Evolutionary conservation across 768 basidiomycete genomes (phyloP).

Genomic region (Rhodotorula babjevae): DNA sequence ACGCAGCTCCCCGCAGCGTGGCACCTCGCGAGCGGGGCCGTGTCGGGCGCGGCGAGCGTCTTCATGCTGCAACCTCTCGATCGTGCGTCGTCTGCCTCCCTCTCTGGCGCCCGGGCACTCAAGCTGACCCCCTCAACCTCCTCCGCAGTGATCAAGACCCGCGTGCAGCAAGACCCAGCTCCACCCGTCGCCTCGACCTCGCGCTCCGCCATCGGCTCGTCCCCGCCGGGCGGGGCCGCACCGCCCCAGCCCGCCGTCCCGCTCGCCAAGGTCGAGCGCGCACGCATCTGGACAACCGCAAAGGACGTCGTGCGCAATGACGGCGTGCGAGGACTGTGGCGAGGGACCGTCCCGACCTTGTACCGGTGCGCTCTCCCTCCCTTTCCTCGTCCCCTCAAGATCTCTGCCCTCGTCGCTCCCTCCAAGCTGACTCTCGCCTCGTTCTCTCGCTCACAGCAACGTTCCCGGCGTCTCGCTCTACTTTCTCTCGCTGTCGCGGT

Average conservation of each 20-base stretch:
- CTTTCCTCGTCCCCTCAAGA: background rate
- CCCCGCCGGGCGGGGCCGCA: background rate
- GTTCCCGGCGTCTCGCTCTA: constrained; percentile 52
- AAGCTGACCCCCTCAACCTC: background rate
- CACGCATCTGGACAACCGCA: constrained; percentile 21
- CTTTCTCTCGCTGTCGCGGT: constrained; percentile 49
- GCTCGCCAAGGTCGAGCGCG: background rate
- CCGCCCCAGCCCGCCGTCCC: background rate
- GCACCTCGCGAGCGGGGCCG: constrained; percentile 31
- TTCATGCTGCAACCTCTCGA: constrained; percentile 38
- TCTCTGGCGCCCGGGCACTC: too few relatives aligned
- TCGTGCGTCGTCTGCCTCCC: constrained; percentile 6
- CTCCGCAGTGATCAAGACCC: constrained; percentile 36
- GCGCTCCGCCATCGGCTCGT: background rate
- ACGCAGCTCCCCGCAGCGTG: constrained; percentile 20
- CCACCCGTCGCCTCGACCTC: background rate
- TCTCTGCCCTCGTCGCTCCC: background rate
- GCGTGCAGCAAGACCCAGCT: constrained; percentile 34
- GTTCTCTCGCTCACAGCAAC: constrained; percentile 44
- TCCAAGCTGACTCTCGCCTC: background rate
- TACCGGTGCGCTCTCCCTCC: constrained; percentile 23
- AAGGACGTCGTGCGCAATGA: constrained; percentile 21
- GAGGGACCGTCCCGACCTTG: constrained; percentile 35
- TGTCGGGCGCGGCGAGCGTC: constrained; percentile 27
- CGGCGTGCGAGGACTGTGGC: constrained; percentile 29